These are phyloP conservation scores for Penicillium sp. DNA, from an alignment of 2,329 filamentous ascomycete genomes.

Conservation along the genomic window DNA sequence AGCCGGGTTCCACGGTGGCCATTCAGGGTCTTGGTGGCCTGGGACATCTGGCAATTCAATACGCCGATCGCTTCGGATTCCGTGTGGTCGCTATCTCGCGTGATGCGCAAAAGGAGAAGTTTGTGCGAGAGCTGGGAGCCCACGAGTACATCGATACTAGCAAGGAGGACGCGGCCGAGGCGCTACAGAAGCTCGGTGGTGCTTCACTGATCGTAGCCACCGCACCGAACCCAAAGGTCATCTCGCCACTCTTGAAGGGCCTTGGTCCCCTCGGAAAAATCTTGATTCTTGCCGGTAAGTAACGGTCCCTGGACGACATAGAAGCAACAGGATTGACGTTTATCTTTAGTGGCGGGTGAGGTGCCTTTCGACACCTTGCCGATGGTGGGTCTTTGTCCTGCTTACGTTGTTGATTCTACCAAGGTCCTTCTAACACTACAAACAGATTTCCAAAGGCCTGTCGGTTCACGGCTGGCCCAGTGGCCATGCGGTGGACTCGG, in stretches of 20 bases:
- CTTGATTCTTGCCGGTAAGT: conserved; percentile 34
- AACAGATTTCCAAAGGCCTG: conserved; percentile 47
- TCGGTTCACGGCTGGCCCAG: conserved; percentile 54
- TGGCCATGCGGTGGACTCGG: conserved; percentile 52
- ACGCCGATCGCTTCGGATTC: conserved; percentile 53
- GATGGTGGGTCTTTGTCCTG: conserved; percentile 14
- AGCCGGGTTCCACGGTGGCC: conserved; percentile 48
- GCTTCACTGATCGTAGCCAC: conserved; percentile 38
- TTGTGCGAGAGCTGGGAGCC: conserved; percentile 55
- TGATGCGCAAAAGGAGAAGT: conserved; percentile 51
- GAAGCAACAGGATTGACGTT: background rate
- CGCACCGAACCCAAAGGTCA: conserved; percentile 34
- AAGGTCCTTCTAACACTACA: conserved; percentile 7
- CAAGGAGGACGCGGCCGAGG: conserved; percentile 33
- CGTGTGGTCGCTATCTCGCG: conserved; percentile 53
- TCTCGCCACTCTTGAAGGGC: conserved; percentile 37
- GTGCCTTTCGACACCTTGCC: conserved; percentile 11
- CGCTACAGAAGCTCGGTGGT: conserved; percentile 38
- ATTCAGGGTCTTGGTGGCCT: conserved; percentile 54
- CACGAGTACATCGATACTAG: conserved; percentile 51
- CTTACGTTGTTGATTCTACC: background rate
- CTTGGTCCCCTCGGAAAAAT: conserved; percentile 36
- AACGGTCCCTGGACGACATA: too few relatives aligned
- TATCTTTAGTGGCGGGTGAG: conserved; percentile 11
- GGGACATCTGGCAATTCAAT: conserved; percentile 55